These are phyloP conservation scores for Kodamaea arcana DNA, from an alignment of 1,139 yeast genomes.

Conservation along the genomic window DNA sequence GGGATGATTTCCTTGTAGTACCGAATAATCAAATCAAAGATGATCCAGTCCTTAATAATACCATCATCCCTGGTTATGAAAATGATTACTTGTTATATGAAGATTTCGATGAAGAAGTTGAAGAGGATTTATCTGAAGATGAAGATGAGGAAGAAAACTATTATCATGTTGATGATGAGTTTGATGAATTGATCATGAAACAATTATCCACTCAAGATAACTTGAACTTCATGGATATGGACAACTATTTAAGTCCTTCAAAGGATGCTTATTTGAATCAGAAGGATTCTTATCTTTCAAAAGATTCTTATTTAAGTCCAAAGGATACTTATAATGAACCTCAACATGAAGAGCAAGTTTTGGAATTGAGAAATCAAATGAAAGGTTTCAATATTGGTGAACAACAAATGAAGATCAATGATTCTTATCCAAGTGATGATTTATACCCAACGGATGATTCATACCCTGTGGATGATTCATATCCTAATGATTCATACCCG, in stretches of 20 bases:
- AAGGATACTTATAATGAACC: neutral
- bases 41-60: constrained; percentile 8
- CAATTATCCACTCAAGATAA: constrained; percentile 9
- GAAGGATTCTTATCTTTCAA: too few species aligned
- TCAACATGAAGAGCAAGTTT: constrained; percentile 5
- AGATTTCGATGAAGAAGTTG: constrained; percentile 33
- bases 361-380: constrained; percentile 9
- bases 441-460: too few species aligned
- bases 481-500: neutral
- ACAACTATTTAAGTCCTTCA: constrained; percentile 11
- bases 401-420: neutral
- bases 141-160: constrained; percentile 30
- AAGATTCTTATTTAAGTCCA: too few species aligned
- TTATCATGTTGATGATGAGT: constrained; percentile 33
- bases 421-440: neutral
- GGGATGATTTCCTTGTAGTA: constrained; percentile 20
- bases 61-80: constrained; percentile 31
- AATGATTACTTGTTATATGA: constrained; percentile 33
- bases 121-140: constrained; percentile 51
- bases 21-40: constrained; percentile 14
- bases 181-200: constrained; percentile 30
- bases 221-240: constrained; percentile 13
- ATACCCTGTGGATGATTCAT: neutral
- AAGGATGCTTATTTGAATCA: too few species aligned
- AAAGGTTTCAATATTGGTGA: constrained; percentile 9